Evolutionary conservation across 106 monocot genomes (phyloP).

Genomic region (Dendrobium catenatum): DNA sequence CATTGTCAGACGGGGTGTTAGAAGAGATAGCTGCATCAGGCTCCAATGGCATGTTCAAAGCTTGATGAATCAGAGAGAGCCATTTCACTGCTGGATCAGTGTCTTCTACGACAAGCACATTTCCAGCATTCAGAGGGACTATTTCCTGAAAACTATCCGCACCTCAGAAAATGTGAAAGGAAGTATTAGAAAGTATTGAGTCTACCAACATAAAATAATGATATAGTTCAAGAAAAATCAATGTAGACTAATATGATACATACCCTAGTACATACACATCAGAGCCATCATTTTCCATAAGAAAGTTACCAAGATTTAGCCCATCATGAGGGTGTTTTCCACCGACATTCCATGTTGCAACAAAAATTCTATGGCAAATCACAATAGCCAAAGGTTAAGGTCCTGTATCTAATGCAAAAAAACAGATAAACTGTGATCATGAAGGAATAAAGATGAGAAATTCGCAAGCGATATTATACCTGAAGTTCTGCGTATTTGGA

Average conservation of each 20-base stretch:
- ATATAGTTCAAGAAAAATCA: background rate
- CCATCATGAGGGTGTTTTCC: constrained; percentile 52
- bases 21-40: constrained; percentile 14
- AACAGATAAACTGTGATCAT: background rate
- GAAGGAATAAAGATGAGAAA: background rate
- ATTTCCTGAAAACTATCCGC: constrained; percentile 72
- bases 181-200: background rate
- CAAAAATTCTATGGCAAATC: constrained; percentile 37
- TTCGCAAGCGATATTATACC: constrained; percentile 13
- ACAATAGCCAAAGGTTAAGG: background rate
- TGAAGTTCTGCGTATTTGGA: constrained; percentile 26
- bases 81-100: constrained; percentile 67
- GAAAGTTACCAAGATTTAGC: constrained; percentile 51
- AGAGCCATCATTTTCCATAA: constrained; percentile 37
- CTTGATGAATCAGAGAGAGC: constrained; percentile 63
- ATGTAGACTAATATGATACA: constrained; percentile 6
- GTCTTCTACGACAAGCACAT: constrained; percentile 73
- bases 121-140: constrained; percentile 80
- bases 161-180: background rate
- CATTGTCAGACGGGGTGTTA: constrained; percentile 13
- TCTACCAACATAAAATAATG: background rate
- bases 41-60: constrained; percentile 32
- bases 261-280: constrained; percentile 80
- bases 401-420: background rate
- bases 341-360: constrained; percentile 78